Conservation (phyloP, 495 filamentous ascomycete genomes). For the Annulohypoxylon bovei region DNA sequence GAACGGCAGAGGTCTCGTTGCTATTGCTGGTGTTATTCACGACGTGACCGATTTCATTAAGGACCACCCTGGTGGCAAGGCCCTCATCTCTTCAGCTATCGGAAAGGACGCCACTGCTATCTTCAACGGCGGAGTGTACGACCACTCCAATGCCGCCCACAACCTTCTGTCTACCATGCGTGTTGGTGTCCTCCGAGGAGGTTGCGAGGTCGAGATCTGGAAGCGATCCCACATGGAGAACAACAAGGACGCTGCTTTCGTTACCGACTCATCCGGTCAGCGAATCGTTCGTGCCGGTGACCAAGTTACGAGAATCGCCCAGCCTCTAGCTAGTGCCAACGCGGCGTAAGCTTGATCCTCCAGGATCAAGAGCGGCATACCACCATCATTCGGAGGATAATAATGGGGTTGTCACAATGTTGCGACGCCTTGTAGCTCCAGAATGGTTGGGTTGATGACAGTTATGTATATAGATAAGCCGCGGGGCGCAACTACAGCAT, state of each 20-base stretch:
- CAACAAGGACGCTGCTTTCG: conserved; percentile 81
- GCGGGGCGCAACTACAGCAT: conserved; percentile 30
- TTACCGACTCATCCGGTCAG: conserved; percentile 83
- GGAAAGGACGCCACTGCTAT: conserved; percentile 99
- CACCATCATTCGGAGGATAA: conserved; percentile 3
- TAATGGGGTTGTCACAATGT: conserved; percentile 15
- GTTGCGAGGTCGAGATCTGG: conserved; percentile 99
- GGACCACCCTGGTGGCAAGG: conserved; percentile 96
- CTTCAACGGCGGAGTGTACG: conserved; percentile 99
- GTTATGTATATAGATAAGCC: conserved; percentile 30
- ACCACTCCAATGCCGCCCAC: conserved; percentile 97
- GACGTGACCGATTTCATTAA: conserved; percentile 95
- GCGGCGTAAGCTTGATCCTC: conserved; percentile 65
- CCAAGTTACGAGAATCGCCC: conserved; percentile 85
- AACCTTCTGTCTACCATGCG: conserved; percentile 97
- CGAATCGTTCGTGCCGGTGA: conserved; percentile 89
- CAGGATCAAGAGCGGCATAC: neutral
- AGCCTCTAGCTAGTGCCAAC: conserved; percentile 76
- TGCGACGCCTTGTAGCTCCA: neutral
- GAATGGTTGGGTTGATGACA: neutral
- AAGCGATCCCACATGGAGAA: conserved; percentile 92
- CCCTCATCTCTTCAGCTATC: conserved; percentile 89
- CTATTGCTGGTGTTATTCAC: conserved; percentile 94
- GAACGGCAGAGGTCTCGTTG: conserved; percentile 86
- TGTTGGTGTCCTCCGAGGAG: conserved; percentile 94